phyloP scores from a whole-genome alignment of 768 basidiomycete genomes.

The Tricholoma sp. region DNA sequence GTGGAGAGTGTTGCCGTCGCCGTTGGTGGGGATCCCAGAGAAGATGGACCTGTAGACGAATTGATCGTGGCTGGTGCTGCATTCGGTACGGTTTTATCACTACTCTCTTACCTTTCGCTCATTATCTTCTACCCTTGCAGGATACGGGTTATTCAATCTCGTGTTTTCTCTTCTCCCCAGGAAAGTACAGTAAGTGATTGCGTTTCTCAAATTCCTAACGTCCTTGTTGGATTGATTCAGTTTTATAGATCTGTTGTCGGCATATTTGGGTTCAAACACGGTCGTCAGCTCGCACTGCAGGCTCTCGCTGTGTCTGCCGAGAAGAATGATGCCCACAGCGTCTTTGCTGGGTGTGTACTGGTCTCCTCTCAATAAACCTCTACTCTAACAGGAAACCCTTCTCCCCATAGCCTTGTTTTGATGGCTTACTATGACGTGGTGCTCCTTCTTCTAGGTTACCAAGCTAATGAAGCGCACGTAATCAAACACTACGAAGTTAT shows the following conservation, averaged over 20 bases:
- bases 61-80: constrained; percentile 72
- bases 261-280: constrained; percentile 71
- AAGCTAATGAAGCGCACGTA: constrained; percentile 65
- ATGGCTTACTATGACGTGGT: constrained; percentile 80
- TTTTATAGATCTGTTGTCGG: constrained; percentile 58
- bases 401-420: constrained; percentile 51
- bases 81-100: no score
- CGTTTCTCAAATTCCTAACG: not conserved
- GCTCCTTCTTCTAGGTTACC: constrained; percentile 67
- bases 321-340: constrained; percentile 65
- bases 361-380: not conserved
- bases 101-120: no score
- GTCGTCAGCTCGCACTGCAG: constrained; percentile 60
- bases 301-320: constrained; percentile 66
- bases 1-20: no score
- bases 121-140: no score
- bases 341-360: constrained; percentile 64
- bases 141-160: no score
- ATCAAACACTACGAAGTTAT: constrained; percentile 59
- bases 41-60: constrained; percentile 26
- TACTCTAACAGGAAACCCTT: not conserved
- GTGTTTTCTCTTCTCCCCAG: constrained; percentile 77
- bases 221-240: not conserved
- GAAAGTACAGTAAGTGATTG: constrained; percentile 50
- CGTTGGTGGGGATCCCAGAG: no score